Percentiles rank a stretch among this genome's conserved stretches.
Evolutionary conservation across 2,329 filamentous ascomycete genomes (phyloP).

Genomic region (Amauroascus niger): DNA sequence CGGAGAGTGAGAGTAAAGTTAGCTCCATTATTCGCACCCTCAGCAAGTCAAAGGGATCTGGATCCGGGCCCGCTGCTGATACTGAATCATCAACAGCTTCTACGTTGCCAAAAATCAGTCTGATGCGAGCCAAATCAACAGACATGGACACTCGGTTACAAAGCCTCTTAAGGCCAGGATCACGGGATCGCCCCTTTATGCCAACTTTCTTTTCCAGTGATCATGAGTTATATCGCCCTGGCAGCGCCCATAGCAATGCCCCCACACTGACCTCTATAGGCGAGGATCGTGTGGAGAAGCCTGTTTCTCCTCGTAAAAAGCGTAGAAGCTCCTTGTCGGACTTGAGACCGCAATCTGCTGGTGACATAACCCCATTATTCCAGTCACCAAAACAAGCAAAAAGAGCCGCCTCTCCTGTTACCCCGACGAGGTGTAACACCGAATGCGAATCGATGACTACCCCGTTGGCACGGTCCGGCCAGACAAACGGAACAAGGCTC

Average conservation of each 20-base stretch:
- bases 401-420: conserved; percentile 32
- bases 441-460: conserved; percentile 7
- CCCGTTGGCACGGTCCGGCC: conserved; percentile 10
- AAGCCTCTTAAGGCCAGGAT: conserved; percentile 44
- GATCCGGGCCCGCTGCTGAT: conserved; percentile 38
- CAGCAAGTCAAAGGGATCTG: conserved; percentile 63
- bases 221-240: conserved; percentile 36
- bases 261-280: conserved; percentile 44
- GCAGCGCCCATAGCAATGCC: conserved; percentile 41
- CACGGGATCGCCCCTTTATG: conserved; percentile 46
- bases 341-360: conserved; percentile 58
- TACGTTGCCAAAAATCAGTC: conserved; percentile 57
- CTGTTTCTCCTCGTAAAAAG: conserved; percentile 56
- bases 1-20: conserved; percentile 57
- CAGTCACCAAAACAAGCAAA: conserved; percentile 27
- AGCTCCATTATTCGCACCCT: conserved; percentile 77
- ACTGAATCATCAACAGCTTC: conserved; percentile 45
- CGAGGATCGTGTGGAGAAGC: conserved; percentile 41
- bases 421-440: conserved; percentile 13
- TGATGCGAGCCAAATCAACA: conserved; percentile 66
- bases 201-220: conserved; percentile 42
- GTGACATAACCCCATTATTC: conserved; percentile 39
- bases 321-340: conserved; percentile 87
- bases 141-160: conserved; percentile 51
- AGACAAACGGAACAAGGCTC: conserved; percentile 3